phyloP scores from a whole-genome alignment of 106 monocot species.

The Dendrobium officinale region DNA sequence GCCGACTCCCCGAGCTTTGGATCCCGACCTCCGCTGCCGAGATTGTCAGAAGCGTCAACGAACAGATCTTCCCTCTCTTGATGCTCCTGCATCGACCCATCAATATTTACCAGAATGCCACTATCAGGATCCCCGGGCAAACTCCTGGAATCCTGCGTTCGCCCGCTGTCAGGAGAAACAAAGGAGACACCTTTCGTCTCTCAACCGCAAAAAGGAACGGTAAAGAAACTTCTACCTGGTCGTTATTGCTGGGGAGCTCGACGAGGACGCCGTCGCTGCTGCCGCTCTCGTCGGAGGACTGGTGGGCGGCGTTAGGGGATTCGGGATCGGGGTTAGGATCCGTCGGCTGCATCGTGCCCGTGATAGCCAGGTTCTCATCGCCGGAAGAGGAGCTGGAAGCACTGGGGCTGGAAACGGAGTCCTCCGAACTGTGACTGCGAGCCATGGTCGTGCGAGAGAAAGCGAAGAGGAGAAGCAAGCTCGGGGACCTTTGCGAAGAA shows the following conservation, averaged over 20 bases:
- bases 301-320: constrained; percentile 20
- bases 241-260: constrained; percentile 49
- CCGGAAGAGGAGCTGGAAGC: constrained; percentile 8
- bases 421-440: constrained; percentile 13
- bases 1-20: constrained; percentile 52
- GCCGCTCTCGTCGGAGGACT: constrained; percentile 41
- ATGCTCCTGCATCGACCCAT: constrained; percentile 68
- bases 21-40: constrained; percentile 19
- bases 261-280: constrained; percentile 96
- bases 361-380: neutral
- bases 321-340: constrained; percentile 9
- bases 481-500: neutral
- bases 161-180: neutral
- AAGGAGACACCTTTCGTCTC: constrained; percentile 2
- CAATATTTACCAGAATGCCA: constrained; percentile 75
- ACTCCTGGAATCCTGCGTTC: constrained; percentile 23
- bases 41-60: constrained; percentile 73
- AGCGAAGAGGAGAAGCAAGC: neutral
- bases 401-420: constrained; percentile 26
- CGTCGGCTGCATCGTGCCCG: constrained; percentile 6
- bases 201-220: neutral
- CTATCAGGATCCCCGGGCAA: constrained; percentile 33
- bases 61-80: constrained; percentile 63
- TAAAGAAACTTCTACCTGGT: constrained; percentile 26
- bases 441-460: constrained; percentile 1